A percentile compares a stretch with the other conserved stretches of the same genome.
phyloP scores from a whole-genome alignment of 495 filamentous ascomycete genomes.

The Tricharina praecox region DNA sequence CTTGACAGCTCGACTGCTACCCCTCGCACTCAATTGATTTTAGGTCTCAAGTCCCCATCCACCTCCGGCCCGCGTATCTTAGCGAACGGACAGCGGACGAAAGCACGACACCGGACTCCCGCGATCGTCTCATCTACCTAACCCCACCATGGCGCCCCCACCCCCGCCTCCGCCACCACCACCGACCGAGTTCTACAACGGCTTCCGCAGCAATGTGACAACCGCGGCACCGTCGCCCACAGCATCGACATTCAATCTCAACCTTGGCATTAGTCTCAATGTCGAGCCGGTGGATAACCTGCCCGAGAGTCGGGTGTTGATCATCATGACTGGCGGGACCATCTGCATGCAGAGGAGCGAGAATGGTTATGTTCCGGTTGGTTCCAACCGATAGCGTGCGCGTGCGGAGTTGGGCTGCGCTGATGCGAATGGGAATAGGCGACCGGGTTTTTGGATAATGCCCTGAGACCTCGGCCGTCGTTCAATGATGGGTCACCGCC shows the following conservation, averaged over 20 bases:
- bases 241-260: neutral
- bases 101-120: too few species aligned
- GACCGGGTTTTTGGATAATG: conserved; percentile 64
- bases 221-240: conserved; percentile 1
- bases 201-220: conserved; percentile 5
- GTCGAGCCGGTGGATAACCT: conserved; percentile 1
- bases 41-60: too few species aligned
- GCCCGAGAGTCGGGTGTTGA: conserved; percentile 59
- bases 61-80: too few species aligned
- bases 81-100: too few species aligned
- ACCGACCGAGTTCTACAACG: conserved; percentile 4
- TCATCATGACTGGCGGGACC: conserved; percentile 90
- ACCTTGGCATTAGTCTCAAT: neutral
- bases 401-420: too few species aligned
- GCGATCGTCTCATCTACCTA: too few species aligned
- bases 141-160: too few species aligned
- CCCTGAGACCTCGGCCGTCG: conserved; percentile 63
- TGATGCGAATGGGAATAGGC: too few species aligned
- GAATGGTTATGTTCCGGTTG: conserved; percentile 34
- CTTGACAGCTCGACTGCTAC: too few species aligned
- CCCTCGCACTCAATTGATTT: too few species aligned
- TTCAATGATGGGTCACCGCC: conserved; percentile 75
- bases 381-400: too few species aligned
- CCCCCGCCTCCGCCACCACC: too few species aligned
- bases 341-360: conserved; percentile 70